Percentiles rank a stretch among this genome's conserved stretches.
Evolutionary conservation across 2,329 filamentous ascomycete genomes (phyloP).

Genomic region (Claviceps africana): DNA sequence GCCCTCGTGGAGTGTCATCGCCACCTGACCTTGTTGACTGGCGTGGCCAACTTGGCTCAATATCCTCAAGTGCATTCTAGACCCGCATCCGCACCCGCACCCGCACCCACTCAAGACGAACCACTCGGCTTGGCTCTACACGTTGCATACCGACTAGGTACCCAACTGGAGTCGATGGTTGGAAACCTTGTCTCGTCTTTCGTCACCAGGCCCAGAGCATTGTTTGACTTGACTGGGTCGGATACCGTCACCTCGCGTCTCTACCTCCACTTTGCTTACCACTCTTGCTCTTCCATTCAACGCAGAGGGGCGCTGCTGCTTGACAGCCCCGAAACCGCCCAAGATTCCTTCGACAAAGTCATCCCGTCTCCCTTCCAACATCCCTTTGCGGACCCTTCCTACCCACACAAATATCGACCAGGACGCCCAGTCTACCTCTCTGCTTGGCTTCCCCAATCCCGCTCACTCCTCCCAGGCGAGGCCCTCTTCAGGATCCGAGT

Average conservation of each 20-base stretch:
- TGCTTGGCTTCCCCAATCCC: slow-evolving; percentile 18
- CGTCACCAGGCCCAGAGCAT: slow-evolving; percentile 16
- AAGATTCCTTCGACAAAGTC: slow-evolving; percentile 70
- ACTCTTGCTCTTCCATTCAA: slow-evolving; percentile 20
- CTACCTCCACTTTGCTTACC: slow-evolving; percentile 15
- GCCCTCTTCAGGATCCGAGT: slow-evolving; percentile 45
- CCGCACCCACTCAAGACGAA: neutral
- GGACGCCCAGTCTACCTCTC: slow-evolving; percentile 26
- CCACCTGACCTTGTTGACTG: neutral
- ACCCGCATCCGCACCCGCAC: neutral
- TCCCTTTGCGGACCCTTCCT: slow-evolving; percentile 68
- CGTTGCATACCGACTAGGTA: neutral
- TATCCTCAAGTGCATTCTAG: neutral
- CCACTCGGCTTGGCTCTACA: slow-evolving; percentile 1
- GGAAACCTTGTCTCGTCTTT: slow-evolving; percentile 11
- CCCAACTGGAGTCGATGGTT: slow-evolving; percentile 2
- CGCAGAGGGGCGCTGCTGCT: slow-evolving; percentile 58
- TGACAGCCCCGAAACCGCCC: slow-evolving; percentile 61
- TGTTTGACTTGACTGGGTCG: slow-evolving; percentile 16
- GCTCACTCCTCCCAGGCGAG: slow-evolving; percentile 32
- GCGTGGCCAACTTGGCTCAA: neutral
- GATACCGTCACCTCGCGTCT: slow-evolving; percentile 10
- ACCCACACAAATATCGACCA: slow-evolving; percentile 22
- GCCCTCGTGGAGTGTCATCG: neutral
- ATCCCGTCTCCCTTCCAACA: slow-evolving; percentile 64